phyloP scores from a whole-genome alignment of 345 rosid genomes.

The Camelina hispida region DNA sequence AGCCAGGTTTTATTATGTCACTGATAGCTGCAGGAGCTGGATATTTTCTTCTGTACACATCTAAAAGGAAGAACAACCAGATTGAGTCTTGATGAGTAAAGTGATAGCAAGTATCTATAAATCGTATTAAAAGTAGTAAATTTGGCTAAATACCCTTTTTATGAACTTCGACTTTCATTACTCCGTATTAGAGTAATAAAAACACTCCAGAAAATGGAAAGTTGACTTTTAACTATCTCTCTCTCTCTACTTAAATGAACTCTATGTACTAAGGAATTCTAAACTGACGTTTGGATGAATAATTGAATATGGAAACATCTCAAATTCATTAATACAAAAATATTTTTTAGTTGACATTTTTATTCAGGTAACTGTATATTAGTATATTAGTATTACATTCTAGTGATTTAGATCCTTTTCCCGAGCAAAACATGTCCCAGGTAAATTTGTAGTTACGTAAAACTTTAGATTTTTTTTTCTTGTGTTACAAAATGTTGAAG shows the following conservation, averaged over 20 bases:
- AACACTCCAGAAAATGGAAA: slow-evolving; percentile 7
- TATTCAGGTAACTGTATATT: not conserved
- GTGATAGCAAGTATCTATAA: not conserved
- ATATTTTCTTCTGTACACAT: slow-evolving; percentile 45
- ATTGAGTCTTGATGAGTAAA: slow-evolving; percentile 31
- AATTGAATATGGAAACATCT: slow-evolving; percentile 13
- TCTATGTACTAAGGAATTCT: not conserved
- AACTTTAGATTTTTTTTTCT: too few relatives aligned
- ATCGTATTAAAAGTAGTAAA: not conserved
- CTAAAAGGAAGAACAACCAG: slow-evolving; percentile 42
- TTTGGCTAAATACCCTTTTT: not conserved
- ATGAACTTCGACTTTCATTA: not conserved
- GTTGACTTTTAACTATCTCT: not conserved
- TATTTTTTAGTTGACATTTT: slow-evolving; percentile 2
- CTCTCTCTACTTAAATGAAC: not conserved
- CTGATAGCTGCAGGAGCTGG: slow-evolving; percentile 55
- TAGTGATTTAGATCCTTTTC: slow-evolving; percentile 4
- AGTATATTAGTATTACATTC: not conserved
- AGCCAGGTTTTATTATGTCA: slow-evolving; percentile 36
- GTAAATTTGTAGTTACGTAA: too few relatives aligned
- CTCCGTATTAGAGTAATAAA: not conserved
- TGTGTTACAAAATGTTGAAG: not conserved
- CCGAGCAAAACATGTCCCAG: slow-evolving; percentile 17
- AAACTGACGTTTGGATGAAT: not conserved
- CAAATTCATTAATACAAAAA: not conserved